phyloP scores from a whole-genome alignment of 495 filamentous ascomycete species.

The Lepidopterella palustris region DNA sequence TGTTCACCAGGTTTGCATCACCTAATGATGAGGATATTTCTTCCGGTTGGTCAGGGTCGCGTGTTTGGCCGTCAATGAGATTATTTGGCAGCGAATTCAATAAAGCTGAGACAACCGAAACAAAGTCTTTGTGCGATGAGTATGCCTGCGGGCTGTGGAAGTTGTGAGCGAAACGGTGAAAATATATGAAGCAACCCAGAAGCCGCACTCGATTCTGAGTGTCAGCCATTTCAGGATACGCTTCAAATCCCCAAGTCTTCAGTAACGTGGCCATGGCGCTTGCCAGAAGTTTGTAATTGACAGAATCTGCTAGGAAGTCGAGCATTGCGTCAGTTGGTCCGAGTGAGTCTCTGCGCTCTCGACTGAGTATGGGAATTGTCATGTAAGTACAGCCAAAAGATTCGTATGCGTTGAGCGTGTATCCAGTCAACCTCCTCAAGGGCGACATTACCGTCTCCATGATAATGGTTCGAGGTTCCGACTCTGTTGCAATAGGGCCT shows the following conservation, averaged over 20 bases:
- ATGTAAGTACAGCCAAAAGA: conserved; percentile 53
- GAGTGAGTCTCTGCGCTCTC: conserved; percentile 40
- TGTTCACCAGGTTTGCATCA: conserved; percentile 22
- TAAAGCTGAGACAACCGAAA: conserved; percentile 58
- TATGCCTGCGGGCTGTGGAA: conserved; percentile 35
- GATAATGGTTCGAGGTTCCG: conserved; percentile 6
- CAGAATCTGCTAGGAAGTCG: conserved; percentile 42
- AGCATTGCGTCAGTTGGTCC: conserved; percentile 30
- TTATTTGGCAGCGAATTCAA: conserved; percentile 52
- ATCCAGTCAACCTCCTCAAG: conserved; percentile 40
- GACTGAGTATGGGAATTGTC: conserved; percentile 37
- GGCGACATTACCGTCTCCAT: conserved; percentile 43
- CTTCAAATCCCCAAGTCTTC: conserved; percentile 28
- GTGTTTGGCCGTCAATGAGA: conserved; percentile 51
- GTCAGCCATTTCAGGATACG: conserved; percentile 25
- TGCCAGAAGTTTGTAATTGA: conserved; percentile 51
- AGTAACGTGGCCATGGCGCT: conserved; percentile 40
- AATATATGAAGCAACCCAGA: conserved; percentile 64
- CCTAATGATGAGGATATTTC: background rate
- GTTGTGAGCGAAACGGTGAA: conserved; percentile 52
- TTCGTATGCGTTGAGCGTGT: conserved; percentile 49
- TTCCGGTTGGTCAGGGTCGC: conserved; percentile 17
- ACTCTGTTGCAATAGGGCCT: conserved; percentile 13
- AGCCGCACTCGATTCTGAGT: conserved; percentile 58
- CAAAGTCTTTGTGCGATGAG: conserved; percentile 51